Base-by-base conservation (phyloP, 163 green algal genomes). In the Prototheca wickerhamii region DNA sequence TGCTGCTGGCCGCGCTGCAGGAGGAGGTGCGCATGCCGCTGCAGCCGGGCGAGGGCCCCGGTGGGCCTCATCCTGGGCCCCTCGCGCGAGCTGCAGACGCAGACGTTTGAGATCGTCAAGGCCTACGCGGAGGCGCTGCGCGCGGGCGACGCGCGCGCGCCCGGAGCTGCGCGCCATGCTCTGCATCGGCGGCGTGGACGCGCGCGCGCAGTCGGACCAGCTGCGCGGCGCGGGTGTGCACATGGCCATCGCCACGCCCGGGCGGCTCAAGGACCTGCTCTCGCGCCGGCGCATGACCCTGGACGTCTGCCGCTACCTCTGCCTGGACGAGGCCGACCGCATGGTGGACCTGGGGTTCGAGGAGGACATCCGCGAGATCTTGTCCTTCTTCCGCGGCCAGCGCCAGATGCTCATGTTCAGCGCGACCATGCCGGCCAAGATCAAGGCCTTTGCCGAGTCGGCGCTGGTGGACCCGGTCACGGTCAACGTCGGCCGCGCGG, bases 391-490 rank as follows among this genome's bases (percentile, higher is more conserved):
- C 76, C 83, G 83, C 57, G 73, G 68, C 18, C 91, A 95, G 80
- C 79, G 91, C 26, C 92, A 98, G 79, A 97, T 91, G 65, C 79
- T 96, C 25, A 95, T 98, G 82, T 98, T 98, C 79, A 81, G 61
- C 33, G 92, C 92, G 54, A 98, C 92, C 62, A 98, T 98, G 92
- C 92, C 93, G 50, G 77, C 83, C 55, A 98, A 97, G 79, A 97
- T 98, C 76, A 89, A 92, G 76, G 80, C 88, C 2, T 98, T 98
- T 83, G 93, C 93, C 2, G 88, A 96, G 81, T 90, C 66, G 28
- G 91, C 92, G 17, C 83, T 98, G 50, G 86, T 96, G 37, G 83
- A 96, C 66, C 87, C 93, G 0, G 80, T 98, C 26, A 85, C 90
- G 54, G 91, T 98, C 58, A 98, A 98, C 74, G 92, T 98, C 21